phyloP scores from a whole-genome alignment of 768 basidiomycete species.

The Cyathus striatus region DNA sequence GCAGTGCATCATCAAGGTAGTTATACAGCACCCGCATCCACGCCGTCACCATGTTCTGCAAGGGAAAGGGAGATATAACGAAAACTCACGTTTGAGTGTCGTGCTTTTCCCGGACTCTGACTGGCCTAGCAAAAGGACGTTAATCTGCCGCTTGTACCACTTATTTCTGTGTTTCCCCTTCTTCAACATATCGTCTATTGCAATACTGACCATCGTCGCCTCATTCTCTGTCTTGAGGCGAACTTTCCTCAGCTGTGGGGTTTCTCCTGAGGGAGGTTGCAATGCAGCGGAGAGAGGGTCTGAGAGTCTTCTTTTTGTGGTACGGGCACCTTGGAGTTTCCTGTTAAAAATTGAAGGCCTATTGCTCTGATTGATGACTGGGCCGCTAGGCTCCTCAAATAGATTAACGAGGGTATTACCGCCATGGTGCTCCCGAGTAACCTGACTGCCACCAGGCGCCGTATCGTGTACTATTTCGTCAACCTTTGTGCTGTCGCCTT shows the following conservation, averaged over 20 bases:
- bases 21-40: background rate
- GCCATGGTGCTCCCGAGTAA: too few relatives aligned
- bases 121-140: constrained; percentile 78
- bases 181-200: constrained; percentile 75
- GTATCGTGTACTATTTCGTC: too few relatives aligned
- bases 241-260: constrained; percentile 56
- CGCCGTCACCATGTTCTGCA: background rate
- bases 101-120: constrained; percentile 90
- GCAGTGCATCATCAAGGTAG: too few relatives aligned
- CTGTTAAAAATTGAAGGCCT: too few relatives aligned
- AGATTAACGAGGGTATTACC: too few relatives aligned
- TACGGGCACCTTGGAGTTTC: too few relatives aligned
- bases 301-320: constrained; percentile 47
- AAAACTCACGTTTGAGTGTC: constrained; percentile 76
- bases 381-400: too few relatives aligned
- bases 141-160: constrained; percentile 59
- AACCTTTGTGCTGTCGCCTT: too few relatives aligned
- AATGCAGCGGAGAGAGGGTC: constrained; percentile 70
- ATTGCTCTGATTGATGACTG: too few relatives aligned
- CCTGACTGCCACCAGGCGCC: too few relatives aligned
- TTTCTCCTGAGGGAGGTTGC: constrained; percentile 69
- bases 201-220: constrained; percentile 69
- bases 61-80: constrained; percentile 1
- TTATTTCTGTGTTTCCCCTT: constrained; percentile 57
- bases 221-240: constrained; percentile 64